phyloP scores from a whole-genome alignment of 345 rosid genomes.

The Triadica sebifera region DNA sequence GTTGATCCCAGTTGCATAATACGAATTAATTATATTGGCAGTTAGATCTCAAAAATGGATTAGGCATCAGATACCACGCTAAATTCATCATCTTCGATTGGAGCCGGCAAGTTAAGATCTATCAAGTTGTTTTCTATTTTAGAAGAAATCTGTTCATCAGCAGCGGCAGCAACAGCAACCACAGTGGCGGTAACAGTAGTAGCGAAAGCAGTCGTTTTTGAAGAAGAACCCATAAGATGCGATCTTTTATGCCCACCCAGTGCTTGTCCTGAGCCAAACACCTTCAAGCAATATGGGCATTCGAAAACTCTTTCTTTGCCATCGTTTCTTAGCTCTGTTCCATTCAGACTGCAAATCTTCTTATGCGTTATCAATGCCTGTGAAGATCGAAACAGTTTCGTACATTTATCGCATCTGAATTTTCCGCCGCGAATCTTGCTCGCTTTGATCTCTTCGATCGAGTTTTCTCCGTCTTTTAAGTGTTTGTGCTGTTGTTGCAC shows the following conservation, averaged over 20 bases:
- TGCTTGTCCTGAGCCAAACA: conserved; percentile 41
- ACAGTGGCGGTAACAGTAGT: not conserved
- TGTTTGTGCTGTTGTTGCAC: not conserved
- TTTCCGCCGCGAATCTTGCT: conserved; percentile 24
- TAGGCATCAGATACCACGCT: conserved; percentile 35
- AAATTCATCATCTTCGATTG: conserved; percentile 33
- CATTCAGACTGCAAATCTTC: conserved; percentile 28
- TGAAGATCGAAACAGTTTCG: conserved; percentile 29
- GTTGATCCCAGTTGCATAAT: not conserved
- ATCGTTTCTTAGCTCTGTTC: conserved; percentile 4
- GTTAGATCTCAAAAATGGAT: conserved; percentile 18
- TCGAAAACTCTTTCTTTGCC: conserved; percentile 22
- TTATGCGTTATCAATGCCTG: conserved; percentile 23
- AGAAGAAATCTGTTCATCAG: not conserved
- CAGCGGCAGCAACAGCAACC: not conserved
- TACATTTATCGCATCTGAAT: conserved; percentile 30
- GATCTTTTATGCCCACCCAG: conserved; percentile 39
- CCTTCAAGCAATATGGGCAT: conserved; percentile 30
- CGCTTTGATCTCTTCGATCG: conserved; percentile 18
- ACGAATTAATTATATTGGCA: not conserved
- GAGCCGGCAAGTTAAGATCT: conserved; percentile 42
- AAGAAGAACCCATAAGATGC: conserved; percentile 20
- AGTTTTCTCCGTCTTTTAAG: conserved; percentile 2
- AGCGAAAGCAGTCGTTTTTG: not conserved
- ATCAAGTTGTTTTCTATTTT: conserved; percentile 14